Percentiles rank a stretch among this genome's conserved stretches.
Evolutionary conservation across 2,329 filamentous ascomycete species (phyloP).

Genomic region (Paecilomyces sp.): DNA sequence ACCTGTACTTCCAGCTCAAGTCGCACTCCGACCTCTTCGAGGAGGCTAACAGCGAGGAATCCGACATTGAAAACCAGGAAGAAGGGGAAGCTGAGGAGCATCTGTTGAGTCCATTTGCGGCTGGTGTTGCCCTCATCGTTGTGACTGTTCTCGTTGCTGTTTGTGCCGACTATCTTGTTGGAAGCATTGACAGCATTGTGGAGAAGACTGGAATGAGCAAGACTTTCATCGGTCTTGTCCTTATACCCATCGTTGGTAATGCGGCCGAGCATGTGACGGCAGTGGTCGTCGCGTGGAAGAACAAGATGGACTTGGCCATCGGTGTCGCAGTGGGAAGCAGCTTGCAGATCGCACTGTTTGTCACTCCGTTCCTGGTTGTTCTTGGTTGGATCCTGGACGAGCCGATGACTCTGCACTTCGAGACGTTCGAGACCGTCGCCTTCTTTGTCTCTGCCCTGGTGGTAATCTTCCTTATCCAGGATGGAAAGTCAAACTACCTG

Average conservation of each 20-base stretch:
- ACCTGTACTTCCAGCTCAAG: conserved; percentile 69
- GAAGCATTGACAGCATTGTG: conserved; percentile 67
- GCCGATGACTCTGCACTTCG: conserved; percentile 72
- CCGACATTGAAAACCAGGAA: conserved; percentile 32
- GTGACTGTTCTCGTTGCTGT: conserved; percentile 64
- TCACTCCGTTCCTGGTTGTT: conserved; percentile 73
- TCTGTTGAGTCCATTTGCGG: conserved; percentile 57
- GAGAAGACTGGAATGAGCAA: conserved; percentile 65
- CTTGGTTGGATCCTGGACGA: conserved; percentile 69
- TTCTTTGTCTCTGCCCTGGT: conserved; percentile 71
- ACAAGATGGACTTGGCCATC: conserved; percentile 63
- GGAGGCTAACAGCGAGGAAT: conserved; percentile 24
- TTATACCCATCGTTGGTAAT: conserved; percentile 74
- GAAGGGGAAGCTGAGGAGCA: conserved; percentile 42
- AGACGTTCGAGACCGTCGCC: conserved; percentile 70
- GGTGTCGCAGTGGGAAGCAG: conserved; percentile 75
- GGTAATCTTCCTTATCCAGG: conserved; percentile 66
- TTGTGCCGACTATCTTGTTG: conserved; percentile 71
- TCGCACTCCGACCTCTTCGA: conserved; percentile 70
- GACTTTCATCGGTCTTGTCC: conserved; percentile 72
- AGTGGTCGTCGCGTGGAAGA: conserved; percentile 67
- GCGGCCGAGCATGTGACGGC: conserved; percentile 77
- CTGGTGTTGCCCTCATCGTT: conserved; percentile 58
- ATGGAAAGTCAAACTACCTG: conserved; percentile 78
- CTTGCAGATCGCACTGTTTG: conserved; percentile 74